phyloP scores from a whole-genome alignment of 305 asterid genomes.

The Fraxinus latifolia region DNA sequence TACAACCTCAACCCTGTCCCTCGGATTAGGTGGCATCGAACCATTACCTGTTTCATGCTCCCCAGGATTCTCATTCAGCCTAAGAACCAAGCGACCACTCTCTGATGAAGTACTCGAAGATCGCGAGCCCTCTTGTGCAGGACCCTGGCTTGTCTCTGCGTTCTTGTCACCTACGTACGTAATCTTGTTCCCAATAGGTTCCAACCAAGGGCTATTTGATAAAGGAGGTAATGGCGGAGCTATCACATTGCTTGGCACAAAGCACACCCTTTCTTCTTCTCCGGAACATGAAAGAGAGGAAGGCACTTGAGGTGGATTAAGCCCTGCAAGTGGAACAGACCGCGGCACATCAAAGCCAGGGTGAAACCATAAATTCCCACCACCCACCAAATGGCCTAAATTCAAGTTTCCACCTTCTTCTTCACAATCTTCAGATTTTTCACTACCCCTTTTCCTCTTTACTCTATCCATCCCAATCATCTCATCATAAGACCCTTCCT shows the following conservation, averaged over 20 bases:
- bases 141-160: conserved; percentile 40
- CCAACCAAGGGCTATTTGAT: conserved; percentile 73
- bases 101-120: conserved; percentile 69
- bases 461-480: conserved; percentile 41
- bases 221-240: conserved; percentile 55
- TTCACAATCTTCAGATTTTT: conserved; percentile 28
- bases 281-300: conserved; percentile 60
- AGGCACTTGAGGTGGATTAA: conserved; percentile 43
- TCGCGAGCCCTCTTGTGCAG: conserved; percentile 49
- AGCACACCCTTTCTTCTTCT: conserved; percentile 58
- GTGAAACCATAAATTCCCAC: conserved; percentile 58
- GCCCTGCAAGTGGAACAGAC: conserved; percentile 27
- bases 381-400: conserved; percentile 42
- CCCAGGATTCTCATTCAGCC: conserved; percentile 28
- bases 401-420: conserved; percentile 41
- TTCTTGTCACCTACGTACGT: conserved; percentile 53
- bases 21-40: conserved; percentile 43
- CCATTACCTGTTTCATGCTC: conserved; percentile 55
- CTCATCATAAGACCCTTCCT: conserved; percentile 48
- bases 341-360: conserved; percentile 31
- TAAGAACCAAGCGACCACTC: conserved; percentile 45
- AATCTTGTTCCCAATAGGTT: conserved; percentile 54
- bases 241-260: conserved; percentile 39
- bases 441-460: conserved; percentile 64
- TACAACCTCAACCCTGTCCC: conserved; percentile 25